These are phyloP conservation scores for Fusarium sp. DNA, from an alignment of 2,329 filamentous ascomycete species.

Conservation along the genomic window DNA sequence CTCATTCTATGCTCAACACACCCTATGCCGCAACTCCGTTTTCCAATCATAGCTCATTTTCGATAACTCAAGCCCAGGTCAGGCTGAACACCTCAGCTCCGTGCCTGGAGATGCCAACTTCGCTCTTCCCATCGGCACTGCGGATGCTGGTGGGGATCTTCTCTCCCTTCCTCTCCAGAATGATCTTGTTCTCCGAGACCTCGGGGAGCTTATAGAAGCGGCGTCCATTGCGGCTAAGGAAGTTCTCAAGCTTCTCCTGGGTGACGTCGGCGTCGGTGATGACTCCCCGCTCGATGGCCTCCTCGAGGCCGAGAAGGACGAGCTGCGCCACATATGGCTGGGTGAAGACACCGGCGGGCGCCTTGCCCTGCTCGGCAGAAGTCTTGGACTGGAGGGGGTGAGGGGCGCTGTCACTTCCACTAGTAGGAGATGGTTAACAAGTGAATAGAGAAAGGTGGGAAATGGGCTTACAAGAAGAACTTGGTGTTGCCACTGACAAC, in stretches of 20 bases:
- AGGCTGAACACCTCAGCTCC: slow-evolving; percentile 57
- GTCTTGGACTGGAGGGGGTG: slow-evolving; percentile 72
- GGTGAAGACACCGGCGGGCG: slow-evolving; percentile 82
- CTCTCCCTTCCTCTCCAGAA: slow-evolving; percentile 56
- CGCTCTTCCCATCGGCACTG: slow-evolving; percentile 52
- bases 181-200: slow-evolving; percentile 44
- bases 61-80: slow-evolving; percentile 45
- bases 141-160: slow-evolving; percentile 55
- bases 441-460: neutral
- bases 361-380: slow-evolving; percentile 58
- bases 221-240: slow-evolving; percentile 65
- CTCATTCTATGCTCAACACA: slow-evolving; percentile 1
- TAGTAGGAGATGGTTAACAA: slow-evolving; percentile 29
- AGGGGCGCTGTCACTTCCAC: slow-evolving; percentile 72
- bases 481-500: slow-evolving; percentile 69
- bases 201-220: slow-evolving; percentile 63
- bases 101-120: slow-evolving; percentile 58
- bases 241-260: slow-evolving; percentile 64
- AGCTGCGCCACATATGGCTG: slow-evolving; percentile 77
- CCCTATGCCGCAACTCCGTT: slow-evolving; percentile 2
- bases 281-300: slow-evolving; percentile 67
- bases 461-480: slow-evolving; percentile 75
- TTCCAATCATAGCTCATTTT: neutral
- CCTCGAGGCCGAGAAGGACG: slow-evolving; percentile 71
- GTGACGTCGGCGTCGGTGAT: slow-evolving; percentile 65